Evolutionary conservation across 1,284 basidiomycete genomes (phyloP).

Genomic region (Crucibulum parvulum): DNA sequence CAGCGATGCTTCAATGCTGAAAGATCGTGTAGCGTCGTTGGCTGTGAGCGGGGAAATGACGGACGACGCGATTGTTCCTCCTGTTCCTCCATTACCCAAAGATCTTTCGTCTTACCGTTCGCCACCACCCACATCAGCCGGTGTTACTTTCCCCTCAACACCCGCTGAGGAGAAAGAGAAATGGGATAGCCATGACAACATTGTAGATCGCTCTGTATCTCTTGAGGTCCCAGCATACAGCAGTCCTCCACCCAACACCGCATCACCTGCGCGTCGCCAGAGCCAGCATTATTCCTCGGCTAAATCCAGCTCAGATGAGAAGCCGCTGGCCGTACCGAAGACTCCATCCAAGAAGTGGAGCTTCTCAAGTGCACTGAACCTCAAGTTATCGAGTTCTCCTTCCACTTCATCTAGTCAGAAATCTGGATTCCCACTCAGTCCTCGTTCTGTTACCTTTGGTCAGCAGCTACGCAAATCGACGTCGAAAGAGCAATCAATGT

Average conservation of each 20-base stretch:
- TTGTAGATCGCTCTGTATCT: slow-evolving; percentile 52
- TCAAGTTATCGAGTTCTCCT: slow-evolving; percentile 74
- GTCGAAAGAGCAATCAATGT: slow-evolving; percentile 66
- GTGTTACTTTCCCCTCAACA: slow-evolving; percentile 54
- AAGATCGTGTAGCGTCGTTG: slow-evolving; percentile 70
- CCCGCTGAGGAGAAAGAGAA: slow-evolving; percentile 44
- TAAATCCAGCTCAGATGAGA: slow-evolving; percentile 43
- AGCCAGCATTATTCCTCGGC: slow-evolving; percentile 44
- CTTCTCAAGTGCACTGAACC: slow-evolving; percentile 89
- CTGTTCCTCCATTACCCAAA: slow-evolving; percentile 96
- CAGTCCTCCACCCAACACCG: slow-evolving; percentile 36
- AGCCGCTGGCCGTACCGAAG: slow-evolving; percentile 54
- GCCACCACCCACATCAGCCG: slow-evolving; percentile 60
- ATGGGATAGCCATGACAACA: slow-evolving; percentile 42
- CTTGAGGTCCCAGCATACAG: slow-evolving; percentile 57
- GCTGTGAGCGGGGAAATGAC: slow-evolving; percentile 60
- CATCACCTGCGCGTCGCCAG: slow-evolving; percentile 36
- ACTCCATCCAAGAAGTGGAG: slow-evolving; percentile 96
- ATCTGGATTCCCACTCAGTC: slow-evolving; percentile 62
- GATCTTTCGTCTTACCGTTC: slow-evolving; percentile 84
- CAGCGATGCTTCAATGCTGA: slow-evolving; percentile 64
- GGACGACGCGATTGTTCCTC: slow-evolving; percentile 81
- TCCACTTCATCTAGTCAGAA: slow-evolving; percentile 64
- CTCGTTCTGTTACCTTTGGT: slow-evolving; percentile 67
- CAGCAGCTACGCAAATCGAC: slow-evolving; percentile 69